Evolutionary conservation across 2,329 filamentous ascomycete genomes (phyloP).

Genomic region (Balansia obtecta): DNA sequence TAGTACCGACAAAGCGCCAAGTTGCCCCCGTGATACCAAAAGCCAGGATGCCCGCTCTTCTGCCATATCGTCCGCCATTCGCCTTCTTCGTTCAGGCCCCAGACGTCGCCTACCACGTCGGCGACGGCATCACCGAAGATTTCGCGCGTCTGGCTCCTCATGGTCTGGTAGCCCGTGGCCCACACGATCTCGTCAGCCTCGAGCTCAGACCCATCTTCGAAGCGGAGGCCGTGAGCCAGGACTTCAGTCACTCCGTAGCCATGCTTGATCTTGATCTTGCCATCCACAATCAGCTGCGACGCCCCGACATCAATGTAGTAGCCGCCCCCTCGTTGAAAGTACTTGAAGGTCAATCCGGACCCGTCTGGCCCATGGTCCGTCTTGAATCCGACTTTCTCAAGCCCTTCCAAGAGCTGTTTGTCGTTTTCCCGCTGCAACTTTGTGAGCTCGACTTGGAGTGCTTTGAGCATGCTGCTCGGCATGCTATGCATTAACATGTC

Average conservation of each 20-base stretch:
- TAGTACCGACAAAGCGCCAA: constrained; percentile 49
- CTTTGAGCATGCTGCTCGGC: constrained; percentile 48
- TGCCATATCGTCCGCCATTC: constrained; percentile 48
- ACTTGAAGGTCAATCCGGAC: constrained; percentile 47
- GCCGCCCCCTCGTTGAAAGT: constrained; percentile 52
- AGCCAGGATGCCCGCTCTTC: constrained; percentile 46
- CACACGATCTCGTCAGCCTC: constrained; percentile 52
- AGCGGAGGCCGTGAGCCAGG: constrained; percentile 28
- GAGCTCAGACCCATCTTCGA: constrained; percentile 42
- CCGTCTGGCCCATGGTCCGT: constrained; percentile 44
- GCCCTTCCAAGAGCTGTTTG: constrained; percentile 25
- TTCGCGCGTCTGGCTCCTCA: constrained; percentile 48
- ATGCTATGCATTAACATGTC: constrained; percentile 48
- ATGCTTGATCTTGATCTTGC: constrained; percentile 50
- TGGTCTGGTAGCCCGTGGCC: constrained; percentile 56
- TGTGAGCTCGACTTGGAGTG: constrained; percentile 35
- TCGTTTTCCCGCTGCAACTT: constrained; percentile 22
- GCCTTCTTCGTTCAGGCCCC: constrained; percentile 46
- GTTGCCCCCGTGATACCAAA: constrained; percentile 57
- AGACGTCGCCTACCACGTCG: constrained; percentile 44
- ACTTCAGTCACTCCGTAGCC: constrained; percentile 43
- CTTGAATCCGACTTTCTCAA: constrained; percentile 47
- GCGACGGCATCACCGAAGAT: constrained; percentile 52
- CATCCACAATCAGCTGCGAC: constrained; percentile 47
- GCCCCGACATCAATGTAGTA: constrained; percentile 62